Evolutionary conservation across 2,329 filamentous ascomycete genomes (phyloP).

Genomic region (Plenodomus lindquistii): DNA sequence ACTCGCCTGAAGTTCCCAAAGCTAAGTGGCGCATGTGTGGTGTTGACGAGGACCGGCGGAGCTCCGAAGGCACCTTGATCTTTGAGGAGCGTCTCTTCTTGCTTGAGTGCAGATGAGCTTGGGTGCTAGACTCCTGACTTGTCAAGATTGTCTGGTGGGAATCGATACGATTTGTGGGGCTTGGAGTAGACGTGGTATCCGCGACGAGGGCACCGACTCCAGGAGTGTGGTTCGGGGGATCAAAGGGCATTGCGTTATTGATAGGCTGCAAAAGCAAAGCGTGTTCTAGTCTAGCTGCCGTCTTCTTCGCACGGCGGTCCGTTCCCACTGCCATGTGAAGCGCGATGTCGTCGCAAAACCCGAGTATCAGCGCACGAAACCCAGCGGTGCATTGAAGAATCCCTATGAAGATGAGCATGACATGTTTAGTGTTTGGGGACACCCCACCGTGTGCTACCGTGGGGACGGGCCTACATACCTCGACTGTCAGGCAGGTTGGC

Average conservation of each 20-base stretch:
- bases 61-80: constrained; percentile 43
- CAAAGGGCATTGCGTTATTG: constrained; percentile 42
- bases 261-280: constrained; percentile 37
- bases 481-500: constrained; percentile 28
- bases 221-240: constrained; percentile 33
- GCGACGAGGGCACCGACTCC: constrained; percentile 30
- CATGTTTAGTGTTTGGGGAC: constrained; percentile 28
- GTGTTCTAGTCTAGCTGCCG: constrained; percentile 37
- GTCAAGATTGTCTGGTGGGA: constrained; percentile 19
- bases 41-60: constrained; percentile 52
- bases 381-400: constrained; percentile 35
- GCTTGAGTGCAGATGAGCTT: constrained; percentile 27
- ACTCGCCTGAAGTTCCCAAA: constrained; percentile 43
- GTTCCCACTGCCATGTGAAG: constrained; percentile 46
- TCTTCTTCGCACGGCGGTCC: constrained; percentile 42
- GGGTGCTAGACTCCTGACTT: constrained; percentile 19
- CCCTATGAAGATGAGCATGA: constrained; percentile 34
- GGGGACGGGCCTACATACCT: constrained; percentile 34
- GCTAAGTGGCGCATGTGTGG: constrained; percentile 52
- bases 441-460: constrained; percentile 18
- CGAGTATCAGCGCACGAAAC: constrained; percentile 26
- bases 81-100: constrained; percentile 47
- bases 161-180: constrained; percentile 25
- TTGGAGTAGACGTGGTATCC: constrained; percentile 26
- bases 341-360: constrained; percentile 33